Evolutionary conservation across 495 filamentous ascomycete genomes (phyloP), one percentile per base, ranked within the genome.

Genomic region (Platismatia glauca): DNA sequence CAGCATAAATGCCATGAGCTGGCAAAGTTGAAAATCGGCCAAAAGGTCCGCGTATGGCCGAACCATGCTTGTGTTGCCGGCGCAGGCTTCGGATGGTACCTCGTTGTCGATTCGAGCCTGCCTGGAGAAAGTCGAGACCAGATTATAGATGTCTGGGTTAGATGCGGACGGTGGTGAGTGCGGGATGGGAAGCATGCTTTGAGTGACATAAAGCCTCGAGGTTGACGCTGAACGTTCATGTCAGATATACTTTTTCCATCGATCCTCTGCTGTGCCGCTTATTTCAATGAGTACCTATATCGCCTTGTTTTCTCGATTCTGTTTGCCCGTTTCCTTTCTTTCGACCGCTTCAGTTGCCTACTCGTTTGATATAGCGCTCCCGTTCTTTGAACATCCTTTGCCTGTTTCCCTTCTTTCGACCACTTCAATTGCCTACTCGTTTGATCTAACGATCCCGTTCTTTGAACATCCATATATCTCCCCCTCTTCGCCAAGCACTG

Each of bases 61-160:
- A 95, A 95, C 68, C 91, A 96, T 73, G 82, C 88, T 44, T 95
- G 91, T 68, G 86, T 94, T 58, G 83, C 89, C 7, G 86, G 88
- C 0, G 85, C 84, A 0, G 82, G 83, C 3, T 87, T 84, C 71
- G 85, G 82, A 9, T 92, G 81, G 75, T 95, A 91, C 72, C 74
- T 91, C 38, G 75, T 95, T 31, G 84, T 95, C 7, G 89, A 95
- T 72, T 84, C 81, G 33, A 67, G 64, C 13, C 57, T 65, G 46
- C 59, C 69, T 18, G 74, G 79, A 43, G 72, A 69, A 13, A 74
- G 77, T 64, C 75, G 80, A 58, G 79, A 86, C 43, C 81, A 82
- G 66, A 75, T 90, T 60, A 76, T 88, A 44, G 88, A 89, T 77
- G 80, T 90, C 16, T 90, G 88, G 87, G 75, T 79, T 46, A 74